Base-by-base conservation (phyloP, 148 eudicot genomes). In the Persicaria maculosa region DNA sequence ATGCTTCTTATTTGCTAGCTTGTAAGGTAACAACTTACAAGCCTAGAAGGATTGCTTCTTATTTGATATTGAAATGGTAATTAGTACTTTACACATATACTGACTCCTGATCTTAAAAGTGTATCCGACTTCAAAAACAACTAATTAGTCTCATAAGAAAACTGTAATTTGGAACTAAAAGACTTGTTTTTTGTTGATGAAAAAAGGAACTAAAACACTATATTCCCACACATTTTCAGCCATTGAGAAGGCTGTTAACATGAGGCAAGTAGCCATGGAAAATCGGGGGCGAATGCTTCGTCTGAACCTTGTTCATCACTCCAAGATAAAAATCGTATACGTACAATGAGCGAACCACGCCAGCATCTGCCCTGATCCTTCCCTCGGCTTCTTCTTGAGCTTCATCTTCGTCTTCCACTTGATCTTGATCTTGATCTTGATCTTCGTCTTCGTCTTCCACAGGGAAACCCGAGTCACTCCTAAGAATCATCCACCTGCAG, bases 221-320 rank as follows among this genome's bases (percentile, higher is more conserved):
- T 20, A 22, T n/a, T 6, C 8, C 40, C 62, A 9, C 25, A 19
- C 31, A 17, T 11, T 59, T 59, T 59, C 43, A 59, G 25, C 67
- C 40, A 25, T 36, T 83, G 68, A 82, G 77, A 48, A 82, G 80
- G 79, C 84, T 83, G 74, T 88, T 85, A 9, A 88, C 87, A 82
- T 88, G 88, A 79, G 86, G 81, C 22, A 75, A 6, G 43, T 10
- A 82, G 77, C 48, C 17, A 59, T 55, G 11, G 6, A 1, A 0
- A 12, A 40, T 1, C n/a, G 62, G 69, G 64, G 19, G 3, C 50
- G 45, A 76, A 48, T 53, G 64, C n/a, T 73, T 71, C 78, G 76
- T 74, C 58, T 74, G 73, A 11, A 85, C 57, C 40, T 74, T 75
- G 46, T 46, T 74, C 79, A 79, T 67, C 22, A 31, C 47, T 52